Evolutionary conservation across 2,329 filamentous ascomycete species (phyloP), one percentile per base, ranked within the genome.

Genomic region (Fusarium domesticum): DNA sequence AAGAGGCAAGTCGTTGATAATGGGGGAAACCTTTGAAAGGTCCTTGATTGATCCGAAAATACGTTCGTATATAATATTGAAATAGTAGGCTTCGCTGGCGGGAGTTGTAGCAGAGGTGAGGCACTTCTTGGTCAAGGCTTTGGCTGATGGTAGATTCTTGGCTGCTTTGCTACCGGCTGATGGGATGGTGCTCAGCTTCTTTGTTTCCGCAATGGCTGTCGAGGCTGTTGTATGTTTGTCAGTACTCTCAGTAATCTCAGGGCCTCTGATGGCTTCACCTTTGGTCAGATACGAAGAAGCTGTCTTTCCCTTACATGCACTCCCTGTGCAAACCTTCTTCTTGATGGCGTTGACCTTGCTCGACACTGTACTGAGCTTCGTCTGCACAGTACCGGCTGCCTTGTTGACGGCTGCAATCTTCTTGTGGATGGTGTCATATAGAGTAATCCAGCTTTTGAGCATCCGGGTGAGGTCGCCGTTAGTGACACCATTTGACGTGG

Each of bases 231-330:
- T n/a, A 1, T 5, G 23, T 48, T 14, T 45, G 36, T n/a, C n/a
- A 1, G 3, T 36, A 10, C 15, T 8, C 6, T 15, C 4, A 37
- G 6, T 15, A 18, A n/a, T n/a, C n/a, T 28, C 5, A 2, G 4
- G 18, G 18, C 5, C 7, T n/a, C 5, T 11, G 12, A 11, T 4
- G 16, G 34, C 44, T n/a, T 23, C n/a, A 46, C 47, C 18, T 32
- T 43, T 49, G 7, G 30, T 32, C 14, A 46, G 31, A 17, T 39
- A 37, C 10, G 18, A 8, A 28, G 23, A 25, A 5, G 37, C 42
- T 16, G 31, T 36, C 30, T 41, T 42, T 12, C 38, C 43, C 20
- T 41, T 45, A 38, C 43, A 45, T 15, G 43, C 43, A 18, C 34
- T 41, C 14, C 35, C 41, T 15, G 18, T 17, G 19, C 43, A 45